Percentiles rank a stretch among this genome's conserved stretches.
These are phyloP conservation scores for Fraxinus excelsior DNA, from an alignment of 257 asterid genomes.

Conservation along the genomic window DNA sequence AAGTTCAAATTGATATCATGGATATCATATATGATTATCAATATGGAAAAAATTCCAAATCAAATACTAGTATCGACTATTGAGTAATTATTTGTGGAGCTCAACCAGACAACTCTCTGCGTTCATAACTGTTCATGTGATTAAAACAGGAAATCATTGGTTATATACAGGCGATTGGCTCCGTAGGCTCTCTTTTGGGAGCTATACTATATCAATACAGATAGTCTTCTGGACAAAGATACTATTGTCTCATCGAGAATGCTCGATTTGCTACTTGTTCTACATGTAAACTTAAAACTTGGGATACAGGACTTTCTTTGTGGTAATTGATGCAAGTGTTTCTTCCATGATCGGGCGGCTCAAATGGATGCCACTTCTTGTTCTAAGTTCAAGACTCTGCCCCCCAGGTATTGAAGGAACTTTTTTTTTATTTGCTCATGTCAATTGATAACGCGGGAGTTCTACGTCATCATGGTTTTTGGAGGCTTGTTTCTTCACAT, in stretches of 20 bases:
- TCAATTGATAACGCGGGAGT: constrained; percentile 85
- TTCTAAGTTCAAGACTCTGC: constrained; percentile 79
- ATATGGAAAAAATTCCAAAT: no score
- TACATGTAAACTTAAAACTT: constrained; percentile 67
- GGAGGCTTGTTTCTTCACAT: constrained; percentile 79
- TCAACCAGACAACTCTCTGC: neutral
- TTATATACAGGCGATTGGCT: constrained; percentile 76
- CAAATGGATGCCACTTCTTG: constrained; percentile 98
- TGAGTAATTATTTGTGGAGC: neutral
- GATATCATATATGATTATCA: no score
- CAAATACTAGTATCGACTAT: no score
- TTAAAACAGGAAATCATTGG: constrained; percentile 74
- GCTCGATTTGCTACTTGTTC: constrained; percentile 72
- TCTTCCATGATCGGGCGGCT: constrained; percentile 74
- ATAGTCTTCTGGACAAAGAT: constrained; percentile 81
- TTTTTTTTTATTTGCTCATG: constrained; percentile 85
- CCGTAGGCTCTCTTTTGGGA: constrained; percentile 77
- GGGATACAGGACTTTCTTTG: constrained; percentile 75
- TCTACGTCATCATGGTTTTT: constrained; percentile 75
- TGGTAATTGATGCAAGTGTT: constrained; percentile 80
- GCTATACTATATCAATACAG: constrained; percentile 70
- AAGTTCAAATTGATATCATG: no score
- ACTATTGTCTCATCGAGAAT: constrained; percentile 73
- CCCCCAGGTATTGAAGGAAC: constrained; percentile 95
- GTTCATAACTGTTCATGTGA: neutral